Conservation (phyloP, 805 yeast genomes). For the Lachancea waltii region DNA sequence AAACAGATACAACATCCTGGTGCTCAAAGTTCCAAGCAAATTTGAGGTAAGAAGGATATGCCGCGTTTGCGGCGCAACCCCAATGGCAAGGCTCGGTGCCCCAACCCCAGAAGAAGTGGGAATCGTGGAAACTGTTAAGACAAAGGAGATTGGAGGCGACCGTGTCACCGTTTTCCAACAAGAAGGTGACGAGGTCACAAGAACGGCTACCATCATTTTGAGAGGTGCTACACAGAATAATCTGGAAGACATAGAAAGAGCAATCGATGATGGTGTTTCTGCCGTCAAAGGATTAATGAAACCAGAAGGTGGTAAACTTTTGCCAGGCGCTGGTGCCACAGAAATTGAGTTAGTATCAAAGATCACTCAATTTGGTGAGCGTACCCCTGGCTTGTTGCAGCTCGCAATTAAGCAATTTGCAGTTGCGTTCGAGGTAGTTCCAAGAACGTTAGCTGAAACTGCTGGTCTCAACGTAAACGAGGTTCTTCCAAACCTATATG, state of each 20-base stretch:
- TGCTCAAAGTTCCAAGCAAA: constrained; percentile 85
- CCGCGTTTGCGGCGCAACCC: constrained; percentile 96
- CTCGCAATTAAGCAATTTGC: constrained; percentile 93
- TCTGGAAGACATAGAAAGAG: constrained; percentile 92
- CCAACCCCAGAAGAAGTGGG: constrained; percentile 96
- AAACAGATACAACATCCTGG: constrained; percentile 78
- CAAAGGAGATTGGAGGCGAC: constrained; percentile 95
- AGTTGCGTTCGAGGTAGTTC: constrained; percentile 89
- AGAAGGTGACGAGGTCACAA: constrained; percentile 48
- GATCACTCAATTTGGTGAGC: constrained; percentile 81
- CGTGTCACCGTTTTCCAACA: constrained; percentile 92
- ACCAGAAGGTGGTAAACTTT: constrained; percentile 65
- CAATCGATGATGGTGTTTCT: constrained; percentile 94
- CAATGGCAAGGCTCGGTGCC: constrained; percentile 88
- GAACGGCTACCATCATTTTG: constrained; percentile 86
- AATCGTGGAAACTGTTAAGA: constrained; percentile 75
- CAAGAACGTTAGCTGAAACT: constrained; percentile 88
- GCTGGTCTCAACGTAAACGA: constrained; percentile 89
- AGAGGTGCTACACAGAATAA: constrained; percentile 95
- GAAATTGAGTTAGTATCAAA: constrained; percentile 82
- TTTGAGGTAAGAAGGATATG: constrained; percentile 90
- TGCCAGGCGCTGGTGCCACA: constrained; percentile 95
- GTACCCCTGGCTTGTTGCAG: constrained; percentile 87
- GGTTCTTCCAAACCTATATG: constrained; percentile 80
- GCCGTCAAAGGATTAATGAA: constrained; percentile 84